Conservation (phyloP, 164 flowering plant genomes). For the Vitis rupestris region DNA sequence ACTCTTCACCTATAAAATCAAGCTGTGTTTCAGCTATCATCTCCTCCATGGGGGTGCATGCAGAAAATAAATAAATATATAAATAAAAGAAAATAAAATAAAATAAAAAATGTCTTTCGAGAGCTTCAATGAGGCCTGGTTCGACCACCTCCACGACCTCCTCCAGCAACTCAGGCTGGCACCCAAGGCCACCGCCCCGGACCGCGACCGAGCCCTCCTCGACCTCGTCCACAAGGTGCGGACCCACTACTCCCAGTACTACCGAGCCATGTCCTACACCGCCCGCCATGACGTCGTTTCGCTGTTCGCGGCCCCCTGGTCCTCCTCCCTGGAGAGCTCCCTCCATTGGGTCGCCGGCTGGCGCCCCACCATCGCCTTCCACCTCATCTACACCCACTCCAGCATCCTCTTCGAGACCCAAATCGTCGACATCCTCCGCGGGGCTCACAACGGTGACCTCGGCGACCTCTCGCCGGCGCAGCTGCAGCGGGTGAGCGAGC, state of each 20-base stretch:
- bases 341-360: constrained; percentile 80
- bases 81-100: too few species aligned
- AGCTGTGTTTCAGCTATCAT: too few species aligned
- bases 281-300: constrained; percentile 39
- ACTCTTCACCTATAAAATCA: too few species aligned
- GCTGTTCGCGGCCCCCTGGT: constrained; percentile 58
- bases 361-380: constrained; percentile 79
- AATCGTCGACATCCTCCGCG: constrained; percentile 58
- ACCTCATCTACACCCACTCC: constrained; percentile 69
- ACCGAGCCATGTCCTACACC: constrained; percentile 41
- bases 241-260: constrained; percentile 57
- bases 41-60: too few species aligned
- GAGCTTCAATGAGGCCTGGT: constrained; percentile 37
- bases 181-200: constrained; percentile 25
- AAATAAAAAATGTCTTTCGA: too few species aligned
- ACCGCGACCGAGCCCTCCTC: constrained; percentile 15
- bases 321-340: constrained; percentile 55
- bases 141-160: constrained; percentile 38
- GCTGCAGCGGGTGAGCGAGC: constrained; percentile 51
- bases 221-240: constrained; percentile 40
- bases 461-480: constrained; percentile 65
- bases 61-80: too few species aligned
- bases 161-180: constrained; percentile 31
- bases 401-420: constrained; percentile 56
- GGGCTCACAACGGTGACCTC: constrained; percentile 59